phyloP scores from a whole-genome alignment of 2,329 filamentous ascomycete species.

The Dactylonectria estremocensis region DNA sequence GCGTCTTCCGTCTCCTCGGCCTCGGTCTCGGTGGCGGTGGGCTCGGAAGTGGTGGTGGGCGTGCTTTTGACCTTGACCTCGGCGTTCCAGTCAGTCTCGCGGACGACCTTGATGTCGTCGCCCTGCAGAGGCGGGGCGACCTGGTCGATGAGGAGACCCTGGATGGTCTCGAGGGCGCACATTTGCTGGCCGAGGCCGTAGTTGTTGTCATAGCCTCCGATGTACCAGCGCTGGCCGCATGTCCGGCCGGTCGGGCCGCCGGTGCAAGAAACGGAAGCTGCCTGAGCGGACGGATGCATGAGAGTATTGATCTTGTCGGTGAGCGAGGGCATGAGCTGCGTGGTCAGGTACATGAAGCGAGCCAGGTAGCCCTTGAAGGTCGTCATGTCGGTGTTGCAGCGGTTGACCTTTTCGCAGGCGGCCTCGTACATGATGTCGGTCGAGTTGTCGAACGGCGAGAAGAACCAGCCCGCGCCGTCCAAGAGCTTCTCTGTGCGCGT shows the following conservation, averaged over 20 bases:
- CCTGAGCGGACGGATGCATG: conserved; percentile 67
- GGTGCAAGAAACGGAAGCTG: conserved; percentile 70
- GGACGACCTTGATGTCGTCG: conserved; percentile 63
- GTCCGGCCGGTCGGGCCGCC: conserved; percentile 66
- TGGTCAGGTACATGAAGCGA: conserved; percentile 74
- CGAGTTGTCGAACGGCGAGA: conserved; percentile 65
- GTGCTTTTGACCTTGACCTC: conserved; percentile 35
- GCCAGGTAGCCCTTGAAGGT: conserved; percentile 79
- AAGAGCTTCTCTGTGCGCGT: conserved; percentile 68
- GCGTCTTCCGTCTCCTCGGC: conserved; percentile 39
- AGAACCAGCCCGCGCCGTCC: conserved; percentile 67
- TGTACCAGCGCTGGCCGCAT: conserved; percentile 77
- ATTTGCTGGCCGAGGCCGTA: conserved; percentile 75
- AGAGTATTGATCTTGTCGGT: conserved; percentile 61
- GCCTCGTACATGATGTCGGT: conserved; percentile 76
- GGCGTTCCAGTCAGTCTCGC: conserved; percentile 46
- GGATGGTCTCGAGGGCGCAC: conserved; percentile 75
- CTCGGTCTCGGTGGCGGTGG: conserved; percentile 26
- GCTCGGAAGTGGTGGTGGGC: conserved; percentile 9
- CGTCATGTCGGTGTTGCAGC: conserved; percentile 75
- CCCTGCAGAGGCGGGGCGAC: conserved; percentile 63
- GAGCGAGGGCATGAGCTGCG: conserved; percentile 70
- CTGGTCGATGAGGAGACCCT: conserved; percentile 67
- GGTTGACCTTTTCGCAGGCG: conserved; percentile 72
- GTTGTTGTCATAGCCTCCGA: conserved; percentile 68